Percentiles rank a stretch among this genome's conserved stretches.
These are phyloP conservation scores for Magnolia sinica DNA, from an alignment of 164 flowering plant species.

Conservation along the genomic window DNA sequence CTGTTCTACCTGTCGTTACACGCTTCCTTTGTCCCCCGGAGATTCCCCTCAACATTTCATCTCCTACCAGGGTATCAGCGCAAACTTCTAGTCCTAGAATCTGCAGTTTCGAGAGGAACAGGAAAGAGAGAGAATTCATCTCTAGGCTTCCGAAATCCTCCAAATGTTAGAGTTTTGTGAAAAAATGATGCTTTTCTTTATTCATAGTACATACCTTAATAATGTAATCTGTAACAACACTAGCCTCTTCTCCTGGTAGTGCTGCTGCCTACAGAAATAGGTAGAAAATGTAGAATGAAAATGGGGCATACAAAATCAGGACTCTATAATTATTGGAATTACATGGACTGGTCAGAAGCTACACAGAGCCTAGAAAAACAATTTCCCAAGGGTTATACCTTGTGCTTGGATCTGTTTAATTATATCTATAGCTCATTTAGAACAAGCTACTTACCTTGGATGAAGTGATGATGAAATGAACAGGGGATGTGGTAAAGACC, in stretches of 20 bases:
- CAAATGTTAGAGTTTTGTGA: not conserved
- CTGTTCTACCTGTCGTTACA: slow-evolving; percentile 22
- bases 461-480: too few relatives aligned
- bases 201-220: slow-evolving; percentile 41
- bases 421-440: too few relatives aligned
- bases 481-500: too few relatives aligned
- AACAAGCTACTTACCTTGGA: too few relatives aligned
- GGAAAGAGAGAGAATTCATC: not conserved
- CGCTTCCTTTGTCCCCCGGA: slow-evolving; percentile 28
- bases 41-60: slow-evolving; percentile 25
- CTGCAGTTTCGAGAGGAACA: slow-evolving; percentile 2
- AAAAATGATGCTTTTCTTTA: not conserved
- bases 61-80: slow-evolving; percentile 28
- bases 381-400: not conserved
- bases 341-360: not conserved
- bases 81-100: slow-evolving; percentile 27
- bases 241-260: slow-evolving; percentile 59
- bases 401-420: too few relatives aligned
- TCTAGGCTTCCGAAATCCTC: not conserved
- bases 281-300: not conserved
- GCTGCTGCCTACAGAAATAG: slow-evolving; percentile 44
- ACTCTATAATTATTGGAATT: not conserved
- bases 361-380: not conserved
- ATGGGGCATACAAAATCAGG: not conserved
- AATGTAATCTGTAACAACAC: slow-evolving; percentile 66